Base-by-base conservation (phyloP, 2,329 filamentous ascomycete genomes). In the Ophiostoma piceae region DNA sequence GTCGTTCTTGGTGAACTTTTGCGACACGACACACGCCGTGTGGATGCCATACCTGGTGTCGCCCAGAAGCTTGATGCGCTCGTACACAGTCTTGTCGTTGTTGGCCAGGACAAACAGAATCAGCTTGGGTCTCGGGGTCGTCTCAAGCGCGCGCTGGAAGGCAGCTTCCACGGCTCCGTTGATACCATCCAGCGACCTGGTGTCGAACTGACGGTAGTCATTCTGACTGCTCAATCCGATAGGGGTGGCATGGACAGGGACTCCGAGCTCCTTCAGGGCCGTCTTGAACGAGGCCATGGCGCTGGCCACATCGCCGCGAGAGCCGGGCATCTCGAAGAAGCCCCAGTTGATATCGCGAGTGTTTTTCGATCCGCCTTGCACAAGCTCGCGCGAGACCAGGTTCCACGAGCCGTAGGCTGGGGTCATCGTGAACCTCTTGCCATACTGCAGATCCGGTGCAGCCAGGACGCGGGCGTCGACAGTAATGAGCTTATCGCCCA, bases 381-480 rank as follows among this genome's bases (percentile, higher is more conserved):
- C 79, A 65, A 94, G 89, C 71, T 82, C 84, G 16, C 86, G 82
- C 0, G 80, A 77, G 0, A 73, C 78, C 81, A 94, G 85, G 74
- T 93, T 92, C 92, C 91, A 95, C 0, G 83, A 82, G 0, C 89
- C 91, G n/a, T 80, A 79, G 1, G 69, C 72, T 0, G 84, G 79
- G 0, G 67, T 76, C 6, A 83, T 71, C 8, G 62, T 70, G 7
- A 73, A 76, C 19, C 60, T 72, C 26, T 76, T 72, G 70, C 76
- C 72, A 75, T 96, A 97, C 1, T 79, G 77, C 37, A 96, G 79
- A 0, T 73, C 75, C 0, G 92, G 92, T 0, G 86, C 75, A 0
- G 75, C 60, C 0, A 96, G 83, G 57, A 94, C 84, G 6, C 93
- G 88, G 1, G 87, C 94, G 0, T 83, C 82, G 0, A 97, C 90